Evolutionary conservation across 2,329 filamentous ascomycete genomes (phyloP), one percentile per base, ranked within the genome.

Genomic region (Colletotrichum kahawae): DNA sequence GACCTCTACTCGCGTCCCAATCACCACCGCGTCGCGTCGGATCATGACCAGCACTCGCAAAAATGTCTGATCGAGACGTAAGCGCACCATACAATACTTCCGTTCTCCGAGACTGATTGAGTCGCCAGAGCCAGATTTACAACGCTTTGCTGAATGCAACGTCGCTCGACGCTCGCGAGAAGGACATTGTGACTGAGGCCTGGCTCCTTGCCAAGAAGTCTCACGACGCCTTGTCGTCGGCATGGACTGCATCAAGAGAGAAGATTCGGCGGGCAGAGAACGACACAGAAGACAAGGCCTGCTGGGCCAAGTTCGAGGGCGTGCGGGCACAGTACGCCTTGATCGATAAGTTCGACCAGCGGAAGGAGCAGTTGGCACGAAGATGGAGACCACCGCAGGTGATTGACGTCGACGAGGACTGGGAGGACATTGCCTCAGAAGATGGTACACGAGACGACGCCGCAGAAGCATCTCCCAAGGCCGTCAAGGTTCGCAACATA

Each of bases 61-160:
- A 12, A 48, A 48, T 48, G 38, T 3, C 38, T n/a, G 38, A 48
- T n/a, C 38, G 38, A 48, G 38, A 48, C 6, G 38, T 59, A 59
- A 34, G 57, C 21, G 57, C 3, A 34, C 16, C 6, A 60, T 56
- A 9, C n/a, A 54, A 13, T 4, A 10, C 29, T 31, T 31, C 0
- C 29, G 14, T 21, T 31, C 29, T 4, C 27, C 2, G 13, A 13
- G 57, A 5, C 29, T 60, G n/a, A 60, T n/a, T 5, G 18, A 48
- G 10, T 13, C 1, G 27, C 6, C 6, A 31, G 31, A 34, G 12
- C 7, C 29, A 4, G 0, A 5, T 31, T 2, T 2, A 31, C 16
- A 48, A 31, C 3, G 57, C 18, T 6, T 10, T 31, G 57, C 31
- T 9, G 6, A 34, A 12, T 13, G 57, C 57, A 7, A 7, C 29